Evolutionary conservation across 1,139 yeast species (phyloP), one percentile per base, ranked within the genome.

Genomic region (Candida neerlandica): DNA sequence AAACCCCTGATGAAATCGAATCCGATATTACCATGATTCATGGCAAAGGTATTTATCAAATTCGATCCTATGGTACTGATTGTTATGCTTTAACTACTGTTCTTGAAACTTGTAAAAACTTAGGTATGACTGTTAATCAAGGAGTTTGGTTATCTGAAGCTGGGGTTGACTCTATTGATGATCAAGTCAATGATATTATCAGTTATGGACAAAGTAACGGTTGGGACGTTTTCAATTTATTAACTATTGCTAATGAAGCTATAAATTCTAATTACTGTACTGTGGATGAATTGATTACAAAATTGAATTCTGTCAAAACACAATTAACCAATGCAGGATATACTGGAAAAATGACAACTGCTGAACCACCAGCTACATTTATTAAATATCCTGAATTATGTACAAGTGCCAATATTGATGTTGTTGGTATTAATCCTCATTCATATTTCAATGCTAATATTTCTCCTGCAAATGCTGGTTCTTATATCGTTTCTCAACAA

Each of bases 191-290:
- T 23, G 81, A 73, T 30, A 62, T 91, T 45, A 78, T 89, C 49
- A 70, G 71, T 46, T 78, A 80, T 63, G 78, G 79, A 21, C 66
- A 78, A 50, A 70, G 78, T 15, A 74, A 70, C 54, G 79, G 80
- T 16, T 91, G 95, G 94, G 83, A 73, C 52, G 71, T 86, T 10
- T 85, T 90, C 67, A 86, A 85, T 52, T 83, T 74, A 63, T 77
- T 91, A 58, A 86, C 96, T 21, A 77, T 91, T 52, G 97, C 96
- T 53, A 91, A 91, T 63, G 97, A 91, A 70, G 97, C 96, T 27
- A 73, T 91, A 51, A 78, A 78, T 59, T 76, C 84, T 41, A 83
- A 83, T 10, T 87, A 68, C 67, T 73, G 80, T 58, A 63, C 86
- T 6, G 89, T 80, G 14, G 60, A 68, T 26, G 85, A 85, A 15